phyloP scores from a whole-genome alignment of 2,329 filamentous ascomycete genomes.

The Akanthomyces dipterigenus region DNA sequence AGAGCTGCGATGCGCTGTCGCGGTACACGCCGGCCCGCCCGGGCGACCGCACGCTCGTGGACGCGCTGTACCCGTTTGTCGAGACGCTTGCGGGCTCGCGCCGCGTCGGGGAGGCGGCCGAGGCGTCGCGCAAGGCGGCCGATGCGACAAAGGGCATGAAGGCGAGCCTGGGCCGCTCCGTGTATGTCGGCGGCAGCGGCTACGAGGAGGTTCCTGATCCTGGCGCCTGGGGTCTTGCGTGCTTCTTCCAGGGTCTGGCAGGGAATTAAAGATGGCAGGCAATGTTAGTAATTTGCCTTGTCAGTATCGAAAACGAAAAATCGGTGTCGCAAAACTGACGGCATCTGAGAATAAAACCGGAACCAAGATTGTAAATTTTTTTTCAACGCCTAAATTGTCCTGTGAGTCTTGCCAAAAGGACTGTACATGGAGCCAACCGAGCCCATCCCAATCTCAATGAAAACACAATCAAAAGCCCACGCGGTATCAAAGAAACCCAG shows the following conservation, averaged over 20 bases:
- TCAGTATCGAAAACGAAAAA: neutral
- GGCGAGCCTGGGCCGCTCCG: slow-evolving; percentile 65
- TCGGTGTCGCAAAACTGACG: neutral
- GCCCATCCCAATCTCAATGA: slow-evolving; percentile 1
- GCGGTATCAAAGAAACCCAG: slow-evolving; percentile 10
- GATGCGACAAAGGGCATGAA: slow-evolving; percentile 88
- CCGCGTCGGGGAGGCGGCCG: slow-evolving; percentile 64
- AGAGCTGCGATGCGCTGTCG: slow-evolving; percentile 63
- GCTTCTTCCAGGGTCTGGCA: slow-evolving; percentile 75
- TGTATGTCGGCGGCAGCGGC: slow-evolving; percentile 38
- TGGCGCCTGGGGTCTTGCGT: slow-evolving; percentile 68
- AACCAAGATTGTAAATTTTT: slow-evolving; percentile 18
- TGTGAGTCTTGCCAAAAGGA: slow-evolving; percentile 24
- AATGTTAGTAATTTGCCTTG: neutral
- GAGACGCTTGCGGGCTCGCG: slow-evolving; percentile 59
- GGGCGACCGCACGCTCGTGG: slow-evolving; percentile 84
- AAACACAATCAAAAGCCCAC: slow-evolving; percentile 9
- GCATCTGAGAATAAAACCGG: neutral
- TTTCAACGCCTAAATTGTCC: slow-evolving; percentile 32
- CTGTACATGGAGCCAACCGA: slow-evolving; percentile 22
- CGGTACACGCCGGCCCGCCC: slow-evolving; percentile 85
- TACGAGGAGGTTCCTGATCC: slow-evolving; percentile 48
- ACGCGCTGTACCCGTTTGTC: slow-evolving; percentile 85
- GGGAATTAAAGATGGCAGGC: slow-evolving; percentile 25
- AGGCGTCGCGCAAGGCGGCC: slow-evolving; percentile 67